Evolutionary conservation across 2,329 filamentous ascomycete species (phyloP), one percentile per base, ranked within the genome.

Genomic region (Geoglossum cookeanum): DNA sequence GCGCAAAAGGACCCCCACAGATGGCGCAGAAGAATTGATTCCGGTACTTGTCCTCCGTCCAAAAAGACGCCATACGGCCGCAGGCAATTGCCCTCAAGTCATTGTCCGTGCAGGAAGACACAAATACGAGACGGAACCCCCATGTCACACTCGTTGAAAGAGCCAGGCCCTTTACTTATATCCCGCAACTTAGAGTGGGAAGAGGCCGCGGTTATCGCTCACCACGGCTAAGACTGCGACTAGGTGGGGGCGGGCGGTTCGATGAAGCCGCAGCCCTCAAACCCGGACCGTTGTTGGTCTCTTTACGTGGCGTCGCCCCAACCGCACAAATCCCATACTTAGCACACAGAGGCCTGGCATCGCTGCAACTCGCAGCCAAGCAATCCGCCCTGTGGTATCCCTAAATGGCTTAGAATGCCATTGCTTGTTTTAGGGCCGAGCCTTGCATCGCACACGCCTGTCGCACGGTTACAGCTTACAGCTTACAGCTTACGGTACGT

Each of bases 21-120:
- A 64, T 56, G 42, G 62, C 62, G 60, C 62, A 64, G 56, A 62
- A 63, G 37, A 64, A 64, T 55, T 64, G 62, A 51, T 59, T 62
- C 32, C 60, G 59, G 52, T 64, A 64, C 37, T 22, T 56, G 17
- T 54, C 55, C 48, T 57, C 55, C 17, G 30, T 17, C 55, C 55
- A 57, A n/a, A 57, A 51, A 32, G 47, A 57, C 45, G 55, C 55
- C 55, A 57, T 57, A 37, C 8, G 22, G 47, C 55, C 29, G 17
- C 9, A 35, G 29, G 37, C n/a, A 13, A 5, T 30, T 52, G 32
- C n/a, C 39, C 17, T 48, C 27, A 44, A 22, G 32, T 17, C 49
- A 53, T 53, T 30, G 49, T 32, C 29, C 11, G 9, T 17, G 33
- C 4, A 53, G 33, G 32, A 53, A 53, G 17, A 17, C n/a, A 22